Evolutionary conservation across 2,329 filamentous ascomycete species (phyloP).

Genomic region (Xylariales sp.): DNA sequence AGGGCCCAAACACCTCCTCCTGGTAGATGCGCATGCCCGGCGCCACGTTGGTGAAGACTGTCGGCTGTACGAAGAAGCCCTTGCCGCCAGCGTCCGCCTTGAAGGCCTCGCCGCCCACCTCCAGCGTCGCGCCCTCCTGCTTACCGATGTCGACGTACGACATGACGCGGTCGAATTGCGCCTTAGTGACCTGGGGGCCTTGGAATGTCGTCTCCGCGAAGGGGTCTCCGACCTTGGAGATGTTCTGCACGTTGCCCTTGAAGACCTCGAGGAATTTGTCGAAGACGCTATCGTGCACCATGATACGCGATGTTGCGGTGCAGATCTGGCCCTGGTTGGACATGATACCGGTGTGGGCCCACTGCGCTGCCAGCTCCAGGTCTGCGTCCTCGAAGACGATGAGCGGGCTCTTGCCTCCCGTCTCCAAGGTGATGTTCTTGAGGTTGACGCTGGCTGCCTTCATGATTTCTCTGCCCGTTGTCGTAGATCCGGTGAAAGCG

Average conservation of each 20-base stretch:
- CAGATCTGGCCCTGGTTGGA: constrained; percentile 12
- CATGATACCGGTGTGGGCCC: constrained; percentile 8
- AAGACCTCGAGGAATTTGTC: constrained; percentile 14
- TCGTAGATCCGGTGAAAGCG: constrained; percentile 74
- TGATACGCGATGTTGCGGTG: constrained; percentile 9
- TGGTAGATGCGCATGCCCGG: constrained; percentile 7
- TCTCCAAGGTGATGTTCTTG: constrained; percentile 52
- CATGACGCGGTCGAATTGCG: constrained; percentile 67
- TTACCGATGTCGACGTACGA: constrained; percentile 14
- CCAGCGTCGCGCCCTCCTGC: constrained; percentile 3
- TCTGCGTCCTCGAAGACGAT: constrained; percentile 53
- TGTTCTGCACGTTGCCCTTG: constrained; percentile 13
- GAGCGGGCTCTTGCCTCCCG: constrained; percentile 51
- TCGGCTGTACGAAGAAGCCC: constrained; percentile 11
- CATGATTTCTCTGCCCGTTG: constrained; percentile 64
- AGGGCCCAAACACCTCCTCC: constrained; percentile 14
- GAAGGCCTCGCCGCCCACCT: constrained; percentile 50
- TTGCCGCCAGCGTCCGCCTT: constrained; percentile 16
- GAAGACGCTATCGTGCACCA: constrained; percentile 23
- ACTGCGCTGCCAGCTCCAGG: constrained; percentile 47
- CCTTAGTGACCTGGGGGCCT: constrained; percentile 68
- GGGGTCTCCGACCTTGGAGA: constrained; percentile 15
- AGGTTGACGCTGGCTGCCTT: constrained; percentile 53
- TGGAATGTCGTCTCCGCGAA: constrained; percentile 32
- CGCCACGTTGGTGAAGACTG: constrained; percentile 9